Conservation (phyloP, 768 basidiomycete genomes). For the Tylopilus subfusipes region DNA sequence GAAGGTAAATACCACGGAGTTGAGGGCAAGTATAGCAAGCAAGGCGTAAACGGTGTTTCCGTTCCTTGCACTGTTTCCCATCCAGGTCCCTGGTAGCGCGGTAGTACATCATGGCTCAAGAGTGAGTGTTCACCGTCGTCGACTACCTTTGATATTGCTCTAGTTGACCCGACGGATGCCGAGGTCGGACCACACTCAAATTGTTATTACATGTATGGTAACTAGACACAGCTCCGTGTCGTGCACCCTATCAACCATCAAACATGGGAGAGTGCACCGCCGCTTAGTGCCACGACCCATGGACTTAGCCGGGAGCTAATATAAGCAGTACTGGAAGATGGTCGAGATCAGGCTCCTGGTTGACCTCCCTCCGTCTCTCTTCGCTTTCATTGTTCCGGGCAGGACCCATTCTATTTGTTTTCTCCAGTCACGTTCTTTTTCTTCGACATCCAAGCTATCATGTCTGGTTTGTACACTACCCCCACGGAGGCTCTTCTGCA, state of each 20-base stretch:
- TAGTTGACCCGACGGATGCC: neutral
- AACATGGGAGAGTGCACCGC: neutral
- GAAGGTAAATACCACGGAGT: no score
- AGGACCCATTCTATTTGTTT: conserved; percentile 11
- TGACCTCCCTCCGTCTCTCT: conserved; percentile 16
- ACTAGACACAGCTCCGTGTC: neutral
- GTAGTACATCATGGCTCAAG: neutral
- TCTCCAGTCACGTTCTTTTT: conserved; percentile 5
- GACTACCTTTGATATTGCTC: neutral
- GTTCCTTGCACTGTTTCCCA: no score
- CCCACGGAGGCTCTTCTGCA: conserved; percentile 32
- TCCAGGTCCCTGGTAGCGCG: neutral
- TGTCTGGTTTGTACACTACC: conserved; percentile 19
- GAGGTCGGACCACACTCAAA: no score
- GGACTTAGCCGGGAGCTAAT: neutral
- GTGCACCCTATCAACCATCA: conserved; percentile 6
- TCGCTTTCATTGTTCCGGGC: conserved; percentile 16
- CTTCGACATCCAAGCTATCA: neutral
- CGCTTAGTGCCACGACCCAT: neutral
- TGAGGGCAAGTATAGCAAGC: no score
- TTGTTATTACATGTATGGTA: neutral
- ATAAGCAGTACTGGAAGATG: conserved; percentile 2
- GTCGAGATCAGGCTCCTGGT: conserved; percentile 19
- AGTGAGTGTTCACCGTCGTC: no score
- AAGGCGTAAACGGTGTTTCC: no score